These are phyloP conservation scores for Drechslerella coelobrocha DNA, from an alignment of 2,329 filamentous ascomycete genomes.

Conservation along the genomic window DNA sequence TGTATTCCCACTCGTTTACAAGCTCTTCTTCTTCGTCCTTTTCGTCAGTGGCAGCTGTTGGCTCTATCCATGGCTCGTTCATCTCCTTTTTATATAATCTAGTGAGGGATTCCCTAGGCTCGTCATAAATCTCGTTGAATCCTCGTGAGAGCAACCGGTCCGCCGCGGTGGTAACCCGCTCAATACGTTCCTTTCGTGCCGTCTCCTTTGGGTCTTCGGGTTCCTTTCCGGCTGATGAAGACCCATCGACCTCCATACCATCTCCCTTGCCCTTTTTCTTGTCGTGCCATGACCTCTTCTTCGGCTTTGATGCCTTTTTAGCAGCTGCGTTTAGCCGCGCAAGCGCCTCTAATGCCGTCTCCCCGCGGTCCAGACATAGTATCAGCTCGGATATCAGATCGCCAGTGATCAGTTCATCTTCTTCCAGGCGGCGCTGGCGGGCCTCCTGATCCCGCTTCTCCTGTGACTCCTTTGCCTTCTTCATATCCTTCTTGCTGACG, in stretches of 20 bases:
- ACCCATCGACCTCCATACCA: constrained; percentile 77
- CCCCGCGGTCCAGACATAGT: constrained; percentile 73
- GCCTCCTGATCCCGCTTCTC: constrained; percentile 82
- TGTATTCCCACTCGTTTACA: constrained; percentile 79
- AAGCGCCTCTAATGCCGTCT: constrained; percentile 87
- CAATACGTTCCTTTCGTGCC: constrained; percentile 74
- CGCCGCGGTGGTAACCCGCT: constrained; percentile 85
- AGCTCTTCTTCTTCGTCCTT: constrained; percentile 56
- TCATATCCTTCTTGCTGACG: constrained; percentile 91
- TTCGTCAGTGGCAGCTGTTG: constrained; percentile 57
- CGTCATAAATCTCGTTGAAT: constrained; percentile 88
- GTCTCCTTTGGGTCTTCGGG: constrained; percentile 72
- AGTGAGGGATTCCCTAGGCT: constrained; percentile 80
- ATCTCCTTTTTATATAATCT: constrained; percentile 84
- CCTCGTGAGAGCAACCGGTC: constrained; percentile 84
- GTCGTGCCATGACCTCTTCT: constrained; percentile 69
- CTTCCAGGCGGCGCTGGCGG: constrained; percentile 72
- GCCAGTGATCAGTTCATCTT: constrained; percentile 75
- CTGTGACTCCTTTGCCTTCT: constrained; percentile 81
- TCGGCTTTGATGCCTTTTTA: constrained; percentile 63
- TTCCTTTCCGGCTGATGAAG: constrained; percentile 58
- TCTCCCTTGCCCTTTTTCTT: constrained; percentile 61
- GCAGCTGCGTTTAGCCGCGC: constrained; percentile 75
- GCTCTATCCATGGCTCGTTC: constrained; percentile 78
- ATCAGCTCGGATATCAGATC: constrained; percentile 79